Conservation (phyloP, 257 asterid genomes). For the Nicotiana otophora region DNA sequence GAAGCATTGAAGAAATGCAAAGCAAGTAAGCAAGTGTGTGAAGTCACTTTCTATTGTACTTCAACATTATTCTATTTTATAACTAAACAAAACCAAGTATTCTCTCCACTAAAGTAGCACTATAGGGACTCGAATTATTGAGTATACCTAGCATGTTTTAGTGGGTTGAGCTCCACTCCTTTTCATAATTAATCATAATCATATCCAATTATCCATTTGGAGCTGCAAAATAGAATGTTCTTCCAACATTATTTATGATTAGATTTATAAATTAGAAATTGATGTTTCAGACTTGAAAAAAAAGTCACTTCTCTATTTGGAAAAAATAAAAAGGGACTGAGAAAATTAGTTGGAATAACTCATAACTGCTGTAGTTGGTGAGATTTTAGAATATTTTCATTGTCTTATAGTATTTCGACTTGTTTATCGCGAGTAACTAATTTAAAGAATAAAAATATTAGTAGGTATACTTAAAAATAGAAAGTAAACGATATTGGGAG, state of each 20-base stretch:
- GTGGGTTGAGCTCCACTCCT: constrained; percentile 5
- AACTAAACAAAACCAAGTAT: background rate
- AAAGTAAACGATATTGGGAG: too few species aligned
- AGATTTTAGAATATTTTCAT: background rate
- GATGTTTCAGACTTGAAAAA: background rate
- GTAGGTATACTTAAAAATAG: background rate
- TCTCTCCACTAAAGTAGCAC: constrained; percentile 10
- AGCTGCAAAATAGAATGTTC: background rate
- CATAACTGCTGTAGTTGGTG: background rate
- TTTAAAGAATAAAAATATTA: background rate
- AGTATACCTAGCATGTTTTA: background rate
- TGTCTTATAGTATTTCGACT: background rate
- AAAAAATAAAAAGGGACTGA: background rate
- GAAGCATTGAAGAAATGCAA: background rate
- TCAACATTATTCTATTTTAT: background rate
- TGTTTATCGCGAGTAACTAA: background rate
- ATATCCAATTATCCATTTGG: background rate
- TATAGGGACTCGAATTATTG: background rate
- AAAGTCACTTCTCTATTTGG: too few species aligned
- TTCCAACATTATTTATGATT: background rate
- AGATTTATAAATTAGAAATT: background rate
- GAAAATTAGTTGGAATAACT: background rate
- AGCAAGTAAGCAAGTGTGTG: background rate
- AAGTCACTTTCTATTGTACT: background rate
- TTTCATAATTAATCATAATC: background rate